Conservation (phyloP, 345 rosid genomes). For the Adansonia digitata region DNA sequence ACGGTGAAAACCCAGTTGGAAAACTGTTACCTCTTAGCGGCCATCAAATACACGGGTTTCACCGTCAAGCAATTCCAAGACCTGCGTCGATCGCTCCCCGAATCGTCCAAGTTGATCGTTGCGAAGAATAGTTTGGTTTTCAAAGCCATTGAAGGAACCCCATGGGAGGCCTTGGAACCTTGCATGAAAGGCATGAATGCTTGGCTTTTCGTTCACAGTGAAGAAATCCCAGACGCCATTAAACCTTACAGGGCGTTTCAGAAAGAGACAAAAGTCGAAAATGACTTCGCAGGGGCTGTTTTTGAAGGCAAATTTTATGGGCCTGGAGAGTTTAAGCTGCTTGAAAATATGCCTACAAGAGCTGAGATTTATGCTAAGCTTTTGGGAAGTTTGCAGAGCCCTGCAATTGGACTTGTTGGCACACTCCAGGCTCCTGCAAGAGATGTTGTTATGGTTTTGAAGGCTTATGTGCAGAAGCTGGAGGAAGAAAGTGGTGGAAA, state of each 20-base stretch:
- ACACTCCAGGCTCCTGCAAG: slow-evolving; percentile 89
- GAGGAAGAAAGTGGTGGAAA: slow-evolving; percentile 70
- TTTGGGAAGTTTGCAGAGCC: slow-evolving; percentile 71
- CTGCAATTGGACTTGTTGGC: slow-evolving; percentile 68
- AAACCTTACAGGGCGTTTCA: slow-evolving; percentile 78
- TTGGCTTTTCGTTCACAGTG: slow-evolving; percentile 86
- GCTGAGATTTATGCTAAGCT: slow-evolving; percentile 77
- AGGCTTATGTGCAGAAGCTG: slow-evolving; percentile 83
- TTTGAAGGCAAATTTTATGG: slow-evolving; percentile 88
- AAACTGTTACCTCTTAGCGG: slow-evolving; percentile 78
- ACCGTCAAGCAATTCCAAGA: slow-evolving; percentile 90
- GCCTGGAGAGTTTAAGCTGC: slow-evolving; percentile 63
- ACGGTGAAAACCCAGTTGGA: slow-evolving; percentile 72
- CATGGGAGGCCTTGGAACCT: slow-evolving; percentile 75
- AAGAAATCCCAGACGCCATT: slow-evolving; percentile 78
- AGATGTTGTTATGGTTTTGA: slow-evolving; percentile 72
- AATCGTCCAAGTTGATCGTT: slow-evolving; percentile 57
- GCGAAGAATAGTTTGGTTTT: slow-evolving; percentile 84
- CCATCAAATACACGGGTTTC: slow-evolving; percentile 66
- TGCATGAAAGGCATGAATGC: slow-evolving; percentile 98
- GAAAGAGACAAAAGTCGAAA: slow-evolving; percentile 66
- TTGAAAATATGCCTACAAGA: slow-evolving; percentile 78
- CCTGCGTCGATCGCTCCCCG: slow-evolving; percentile 64
- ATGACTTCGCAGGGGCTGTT: slow-evolving; percentile 83
- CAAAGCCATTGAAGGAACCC: slow-evolving; percentile 88